phyloP scores from a whole-genome alignment of 352 stramenopile species.

The Blastocystis sp. region DNA sequence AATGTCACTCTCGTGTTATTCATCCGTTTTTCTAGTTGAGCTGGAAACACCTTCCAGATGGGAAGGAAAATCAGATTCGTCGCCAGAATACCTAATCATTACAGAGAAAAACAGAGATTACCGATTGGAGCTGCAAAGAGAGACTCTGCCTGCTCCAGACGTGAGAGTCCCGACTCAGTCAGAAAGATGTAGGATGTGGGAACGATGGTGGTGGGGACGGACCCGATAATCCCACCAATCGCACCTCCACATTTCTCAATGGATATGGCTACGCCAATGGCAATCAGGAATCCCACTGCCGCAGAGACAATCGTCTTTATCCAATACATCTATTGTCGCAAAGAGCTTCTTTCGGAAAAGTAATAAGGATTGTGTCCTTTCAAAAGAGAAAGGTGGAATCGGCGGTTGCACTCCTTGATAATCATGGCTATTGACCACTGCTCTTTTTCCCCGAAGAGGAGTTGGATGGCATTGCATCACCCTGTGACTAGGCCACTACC shows the following conservation, averaged over 20 bases:
- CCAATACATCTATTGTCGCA: conserved; percentile 9
- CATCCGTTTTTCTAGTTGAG: background rate
- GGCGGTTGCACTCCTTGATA: no score
- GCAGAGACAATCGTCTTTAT: background rate
- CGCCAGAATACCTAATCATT: background rate
- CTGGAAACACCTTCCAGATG: conserved; percentile 49
- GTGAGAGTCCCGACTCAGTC: background rate
- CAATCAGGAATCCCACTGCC: conserved; percentile 40
- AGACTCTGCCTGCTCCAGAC: background rate
- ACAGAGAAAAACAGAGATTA: background rate
- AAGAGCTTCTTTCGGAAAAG: background rate
- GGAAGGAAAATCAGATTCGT: conserved; percentile 48
- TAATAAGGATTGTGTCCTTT: background rate
- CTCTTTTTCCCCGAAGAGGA: no score
- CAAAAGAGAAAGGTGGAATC: no score
- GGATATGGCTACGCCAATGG: conserved; percentile 25
- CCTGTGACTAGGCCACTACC: no score
- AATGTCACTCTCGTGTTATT: background rate
- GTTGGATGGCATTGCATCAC: no score
- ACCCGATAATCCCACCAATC: conserved; percentile 30
- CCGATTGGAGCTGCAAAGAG: conserved; percentile 48
- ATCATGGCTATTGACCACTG: background rate
- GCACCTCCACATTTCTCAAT: conserved; percentile 53
- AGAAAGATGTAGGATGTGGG: conserved; percentile 50
- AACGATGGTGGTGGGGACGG: conserved; percentile 36